A percentile compares a stretch with the other conserved stretches of the same genome.
These are phyloP conservation scores for Gamsiella multidivaricata DNA, from an alignment of 192 early-diverging fungal genomes.

Conservation along the genomic window DNA sequence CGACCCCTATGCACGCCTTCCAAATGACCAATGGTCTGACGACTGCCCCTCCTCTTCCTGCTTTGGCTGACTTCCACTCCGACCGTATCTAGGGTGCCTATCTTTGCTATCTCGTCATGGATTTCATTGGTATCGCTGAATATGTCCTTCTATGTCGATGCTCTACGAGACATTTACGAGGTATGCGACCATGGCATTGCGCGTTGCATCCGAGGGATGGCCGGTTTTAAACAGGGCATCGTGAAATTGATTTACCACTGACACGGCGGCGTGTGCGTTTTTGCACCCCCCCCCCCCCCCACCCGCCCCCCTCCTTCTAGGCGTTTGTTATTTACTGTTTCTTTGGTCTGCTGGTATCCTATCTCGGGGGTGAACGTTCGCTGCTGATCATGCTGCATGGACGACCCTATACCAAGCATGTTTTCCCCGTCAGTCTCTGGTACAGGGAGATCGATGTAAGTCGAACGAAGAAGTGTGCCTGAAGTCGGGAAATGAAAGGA, in stretches of 20 bases:
- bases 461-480: too few relatives aligned
- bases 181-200: constrained; percentile 29
- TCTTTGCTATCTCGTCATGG: constrained; percentile 88
- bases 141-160: constrained; percentile 85
- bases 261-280: too few relatives aligned
- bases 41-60: too few relatives aligned
- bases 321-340: constrained; percentile 96
- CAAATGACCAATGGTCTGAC: too few relatives aligned
- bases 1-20: too few relatives aligned
- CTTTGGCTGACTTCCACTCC: background rate
- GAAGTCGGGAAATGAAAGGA: too few relatives aligned
- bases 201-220: background rate
- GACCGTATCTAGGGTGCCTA: constrained; percentile 73
- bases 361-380: constrained; percentile 88
- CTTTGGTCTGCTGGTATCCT: constrained; percentile 85
- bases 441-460: constrained; percentile 74
- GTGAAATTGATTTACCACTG: too few relatives aligned
- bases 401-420: constrained; percentile 76
- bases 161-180: constrained; percentile 93
- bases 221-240: background rate
- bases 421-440: constrained; percentile 83
- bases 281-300: too few relatives aligned
- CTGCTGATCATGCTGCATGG: constrained; percentile 81
- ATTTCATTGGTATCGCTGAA: constrained; percentile 74
- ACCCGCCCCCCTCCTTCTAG: too few relatives aligned